Evolutionary conservation across 2,329 filamentous ascomycete species (phyloP).

Genomic region (Phialophora tarda): DNA sequence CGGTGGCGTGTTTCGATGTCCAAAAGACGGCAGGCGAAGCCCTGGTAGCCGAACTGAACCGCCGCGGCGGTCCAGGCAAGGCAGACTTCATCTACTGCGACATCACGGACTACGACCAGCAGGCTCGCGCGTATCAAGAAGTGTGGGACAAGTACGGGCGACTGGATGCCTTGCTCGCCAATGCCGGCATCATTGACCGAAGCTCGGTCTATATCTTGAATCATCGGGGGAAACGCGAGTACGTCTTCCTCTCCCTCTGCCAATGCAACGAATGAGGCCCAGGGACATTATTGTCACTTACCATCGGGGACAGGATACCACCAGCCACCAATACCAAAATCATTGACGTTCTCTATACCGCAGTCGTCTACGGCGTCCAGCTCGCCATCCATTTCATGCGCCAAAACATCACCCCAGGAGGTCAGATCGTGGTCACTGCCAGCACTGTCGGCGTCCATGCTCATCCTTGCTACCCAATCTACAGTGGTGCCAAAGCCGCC

Average conservation of each 20-base stretch:
- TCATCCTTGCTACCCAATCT: slow-evolving; percentile 54
- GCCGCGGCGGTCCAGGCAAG: slow-evolving; percentile 36
- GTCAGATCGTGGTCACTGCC: neutral
- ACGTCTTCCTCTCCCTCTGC: too few relatives aligned
- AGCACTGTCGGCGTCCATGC: slow-evolving; percentile 54
- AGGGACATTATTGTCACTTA: too few relatives aligned
- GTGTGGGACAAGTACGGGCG: slow-evolving; percentile 54
- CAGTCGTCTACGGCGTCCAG: too few relatives aligned
- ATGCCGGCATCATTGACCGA: slow-evolving; percentile 58
- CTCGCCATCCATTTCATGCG: too few relatives aligned
- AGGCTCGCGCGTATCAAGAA: slow-evolving; percentile 51
- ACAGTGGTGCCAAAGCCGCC: slow-evolving; percentile 59
- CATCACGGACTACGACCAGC: slow-evolving; percentile 54
- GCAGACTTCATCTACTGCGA: slow-evolving; percentile 52
- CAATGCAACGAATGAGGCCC: too few relatives aligned
- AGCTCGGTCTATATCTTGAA: slow-evolving; percentile 54
- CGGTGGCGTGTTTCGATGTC: slow-evolving; percentile 48
- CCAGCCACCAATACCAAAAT: too few relatives aligned
- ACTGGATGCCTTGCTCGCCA: slow-evolving; percentile 58
- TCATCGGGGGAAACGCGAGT: slow-evolving; percentile 41
- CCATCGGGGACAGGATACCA: too few relatives aligned
- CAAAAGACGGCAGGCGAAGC: slow-evolving; percentile 44
- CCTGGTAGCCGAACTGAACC: slow-evolving; percentile 30
- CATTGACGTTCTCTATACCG: too few relatives aligned
- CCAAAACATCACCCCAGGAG: too few relatives aligned